These are phyloP conservation scores for Leccinum ochraceum DNA, from an alignment of 768 basidiomycete genomes.

Conservation along the genomic window DNA sequence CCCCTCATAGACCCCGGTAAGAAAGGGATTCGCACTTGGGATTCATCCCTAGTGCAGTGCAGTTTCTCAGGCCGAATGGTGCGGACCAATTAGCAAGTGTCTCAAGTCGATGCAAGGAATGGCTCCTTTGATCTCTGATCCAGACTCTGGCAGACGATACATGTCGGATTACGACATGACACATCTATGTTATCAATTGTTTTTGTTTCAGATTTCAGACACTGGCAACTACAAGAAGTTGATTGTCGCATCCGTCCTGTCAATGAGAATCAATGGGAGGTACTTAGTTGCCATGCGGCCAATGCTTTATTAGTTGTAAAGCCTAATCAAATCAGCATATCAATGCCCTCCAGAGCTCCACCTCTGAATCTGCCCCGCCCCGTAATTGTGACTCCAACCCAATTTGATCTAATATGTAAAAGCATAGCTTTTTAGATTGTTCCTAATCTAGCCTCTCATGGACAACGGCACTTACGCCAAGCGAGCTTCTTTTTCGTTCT, in stretches of 20 bases:
- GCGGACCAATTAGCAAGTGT: slow-evolving; percentile 13
- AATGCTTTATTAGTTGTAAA: not conserved
- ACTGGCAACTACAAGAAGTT: not conserved
- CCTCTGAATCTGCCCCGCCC: not conserved
- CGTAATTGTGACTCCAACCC: not conserved
- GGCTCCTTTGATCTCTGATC: slow-evolving; percentile 8
- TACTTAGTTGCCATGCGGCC: not conserved
- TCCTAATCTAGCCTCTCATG: not conserved
- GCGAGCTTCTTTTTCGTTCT: not conserved
- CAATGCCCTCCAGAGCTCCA: not conserved
- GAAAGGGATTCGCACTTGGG: slow-evolving; percentile 21
- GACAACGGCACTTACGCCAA: not conserved
- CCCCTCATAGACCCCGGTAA: slow-evolving; percentile 14
- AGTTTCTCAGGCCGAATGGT: slow-evolving; percentile 9
- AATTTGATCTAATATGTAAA: not conserved
- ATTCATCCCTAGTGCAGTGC: slow-evolving; percentile 12
- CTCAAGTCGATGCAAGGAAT: slow-evolving; percentile 5
- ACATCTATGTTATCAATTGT: not conserved
- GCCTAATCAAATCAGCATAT: not conserved
- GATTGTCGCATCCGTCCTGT: not conserved
- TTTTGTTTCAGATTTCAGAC: slow-evolving; percentile 9
- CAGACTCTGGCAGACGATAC: slow-evolving; percentile 1
- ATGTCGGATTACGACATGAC: slow-evolving; percentile 9
- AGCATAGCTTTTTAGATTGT: not conserved
- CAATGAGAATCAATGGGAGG: too few relatives aligned